Conservation (phyloP, 2,329 filamentous ascomycete genomes). For the Dactylellina haptotyla region DNA sequence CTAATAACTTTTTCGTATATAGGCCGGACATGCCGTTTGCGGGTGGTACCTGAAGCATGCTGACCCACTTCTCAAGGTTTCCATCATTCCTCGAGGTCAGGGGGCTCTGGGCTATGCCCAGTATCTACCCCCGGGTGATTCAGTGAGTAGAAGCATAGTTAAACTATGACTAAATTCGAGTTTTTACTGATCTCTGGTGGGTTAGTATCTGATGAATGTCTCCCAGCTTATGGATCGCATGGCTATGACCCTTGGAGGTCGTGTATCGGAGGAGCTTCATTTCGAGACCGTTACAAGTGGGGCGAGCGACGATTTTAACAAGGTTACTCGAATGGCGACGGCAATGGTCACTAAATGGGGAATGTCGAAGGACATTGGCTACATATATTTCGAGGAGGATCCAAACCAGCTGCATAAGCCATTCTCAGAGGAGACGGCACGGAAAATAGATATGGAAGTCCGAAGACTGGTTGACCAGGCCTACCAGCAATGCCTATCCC, state of each 20-base stretch:
- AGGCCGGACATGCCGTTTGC: slow-evolving; percentile 94
- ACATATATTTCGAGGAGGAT: slow-evolving; percentile 85
- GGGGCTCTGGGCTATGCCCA: slow-evolving; percentile 95
- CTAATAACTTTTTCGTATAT: background rate
- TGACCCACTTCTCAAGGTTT: slow-evolving; percentile 97
- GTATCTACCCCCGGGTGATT: slow-evolving; percentile 90
- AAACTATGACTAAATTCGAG: background rate
- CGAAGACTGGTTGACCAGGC: slow-evolving; percentile 90
- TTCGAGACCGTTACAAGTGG: slow-evolving; percentile 96
- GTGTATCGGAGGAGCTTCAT: slow-evolving; percentile 94
- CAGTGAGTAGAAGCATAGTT: no score
- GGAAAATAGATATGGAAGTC: slow-evolving; percentile 90
- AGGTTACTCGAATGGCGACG: slow-evolving; percentile 94
- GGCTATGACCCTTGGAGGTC: slow-evolving; percentile 98
- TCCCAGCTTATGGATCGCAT: slow-evolving; percentile 98
- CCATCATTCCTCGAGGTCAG: slow-evolving; percentile 95
- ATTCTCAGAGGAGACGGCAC: slow-evolving; percentile 92
- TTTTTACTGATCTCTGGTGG: background rate
- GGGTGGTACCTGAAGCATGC: slow-evolving; percentile 97
- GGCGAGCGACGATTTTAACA: slow-evolving; percentile 96
- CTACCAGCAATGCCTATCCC: slow-evolving; percentile 86
- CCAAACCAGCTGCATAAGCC: slow-evolving; percentile 88
- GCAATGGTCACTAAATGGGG: slow-evolving; percentile 99
- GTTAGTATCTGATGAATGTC: slow-evolving; percentile 85
- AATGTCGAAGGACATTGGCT: slow-evolving; percentile 94